phyloP scores from a whole-genome alignment of 1,284 basidiomycete species.

The Amylostereum areolatum region DNA sequence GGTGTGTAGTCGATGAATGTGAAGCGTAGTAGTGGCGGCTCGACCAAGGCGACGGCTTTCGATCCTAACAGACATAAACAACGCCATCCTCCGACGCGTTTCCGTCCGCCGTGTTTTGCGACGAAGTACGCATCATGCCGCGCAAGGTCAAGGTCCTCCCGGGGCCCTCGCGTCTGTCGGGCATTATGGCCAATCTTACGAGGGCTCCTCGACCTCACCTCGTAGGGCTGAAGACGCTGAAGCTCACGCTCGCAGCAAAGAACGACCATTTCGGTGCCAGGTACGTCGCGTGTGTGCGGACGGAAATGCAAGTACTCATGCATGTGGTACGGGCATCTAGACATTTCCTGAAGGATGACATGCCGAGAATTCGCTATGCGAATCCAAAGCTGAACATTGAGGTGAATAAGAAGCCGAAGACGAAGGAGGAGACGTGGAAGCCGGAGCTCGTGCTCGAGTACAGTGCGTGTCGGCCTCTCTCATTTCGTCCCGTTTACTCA shows the following conservation, averaged over 20 bases:
- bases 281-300: conserved; percentile 22
- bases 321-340: conserved; percentile 17
- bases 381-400: conserved; percentile 59
- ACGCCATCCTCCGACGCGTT: conserved; percentile 4
- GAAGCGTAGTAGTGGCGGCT: neutral
- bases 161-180: conserved; percentile 50
- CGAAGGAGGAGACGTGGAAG: conserved; percentile 45
- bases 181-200: conserved; percentile 47
- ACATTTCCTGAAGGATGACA: conserved; percentile 69
- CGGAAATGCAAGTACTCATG: conserved; percentile 17
- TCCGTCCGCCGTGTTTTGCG: neutral
- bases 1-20: neutral
- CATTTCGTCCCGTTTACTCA: neutral
- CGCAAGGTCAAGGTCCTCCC: conserved; percentile 38
- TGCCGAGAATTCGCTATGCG: conserved; percentile 68
- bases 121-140: conserved; percentile 23
- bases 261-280: conserved; percentile 75
- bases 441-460: conserved; percentile 56
- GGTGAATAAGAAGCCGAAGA: conserved; percentile 47
- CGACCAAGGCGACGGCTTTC: conserved; percentile 2
- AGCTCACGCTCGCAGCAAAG: conserved; percentile 49
- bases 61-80: conserved; percentile 18
- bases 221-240: conserved; percentile 42
- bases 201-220: conserved; percentile 51
- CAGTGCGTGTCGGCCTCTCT: conserved; percentile 34